Evolutionary conservation across 768 basidiomycete species (phyloP).

Genomic region (Russula earlei): DNA sequence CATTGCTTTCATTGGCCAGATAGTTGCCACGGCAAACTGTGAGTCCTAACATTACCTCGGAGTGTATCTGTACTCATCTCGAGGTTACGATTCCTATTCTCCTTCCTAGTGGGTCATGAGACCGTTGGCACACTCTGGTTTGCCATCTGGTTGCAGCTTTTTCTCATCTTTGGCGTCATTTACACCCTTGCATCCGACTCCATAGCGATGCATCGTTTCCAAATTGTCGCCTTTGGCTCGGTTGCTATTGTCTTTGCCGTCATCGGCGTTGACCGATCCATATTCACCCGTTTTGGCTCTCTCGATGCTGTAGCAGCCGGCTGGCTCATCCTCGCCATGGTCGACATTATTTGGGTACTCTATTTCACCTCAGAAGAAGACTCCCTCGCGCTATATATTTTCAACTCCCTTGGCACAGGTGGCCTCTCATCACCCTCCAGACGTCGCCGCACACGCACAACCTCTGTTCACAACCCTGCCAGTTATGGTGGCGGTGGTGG

Average conservation of each 20-base stretch:
- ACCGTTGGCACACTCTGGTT: constrained; percentile 47
- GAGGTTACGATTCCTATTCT: constrained; percentile 24
- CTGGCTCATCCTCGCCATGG: constrained; percentile 86
- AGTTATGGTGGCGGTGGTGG: constrained; percentile 54
- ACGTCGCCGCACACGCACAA: constrained; percentile 62
- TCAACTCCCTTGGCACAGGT: constrained; percentile 82
- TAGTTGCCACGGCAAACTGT: constrained; percentile 33
- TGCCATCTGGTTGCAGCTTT: constrained; percentile 40
- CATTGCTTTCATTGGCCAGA: constrained; percentile 40
- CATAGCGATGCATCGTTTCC: constrained; percentile 85
- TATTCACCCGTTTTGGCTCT: constrained; percentile 44
- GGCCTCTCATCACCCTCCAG: constrained; percentile 76
- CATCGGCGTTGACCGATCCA: constrained; percentile 55
- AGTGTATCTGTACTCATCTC: not conserved
- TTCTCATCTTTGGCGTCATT: constrained; percentile 37
- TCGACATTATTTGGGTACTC: constrained; percentile 91
- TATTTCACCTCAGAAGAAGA: constrained; percentile 98
- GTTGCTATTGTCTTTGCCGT: constrained; percentile 86
- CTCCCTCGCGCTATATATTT: constrained; percentile 71
- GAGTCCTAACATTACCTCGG: constrained; percentile 15
- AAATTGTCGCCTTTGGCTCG: constrained; percentile 83
- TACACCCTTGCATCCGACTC: constrained; percentile 74
- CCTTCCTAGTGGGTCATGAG: constrained; percentile 28
- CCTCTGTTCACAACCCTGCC: constrained; percentile 56
- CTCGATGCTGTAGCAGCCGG: constrained; percentile 84